Conservation (phyloP, 495 filamentous ascomycete genomes). For the Hyaloscypha variabilis region DNA sequence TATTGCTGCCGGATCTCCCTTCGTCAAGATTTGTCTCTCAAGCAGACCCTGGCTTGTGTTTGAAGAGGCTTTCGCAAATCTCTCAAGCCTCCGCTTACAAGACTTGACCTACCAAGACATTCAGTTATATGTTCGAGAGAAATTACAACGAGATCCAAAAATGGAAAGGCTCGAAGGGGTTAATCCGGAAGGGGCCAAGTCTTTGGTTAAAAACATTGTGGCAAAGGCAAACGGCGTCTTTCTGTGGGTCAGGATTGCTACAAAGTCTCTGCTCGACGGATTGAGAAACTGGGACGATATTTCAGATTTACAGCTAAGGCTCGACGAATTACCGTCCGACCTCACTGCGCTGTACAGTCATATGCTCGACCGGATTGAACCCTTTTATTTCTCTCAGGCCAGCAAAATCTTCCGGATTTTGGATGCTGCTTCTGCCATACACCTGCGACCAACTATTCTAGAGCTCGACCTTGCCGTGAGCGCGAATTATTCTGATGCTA, state of each 20-base stretch:
- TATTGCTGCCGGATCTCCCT: conserved; percentile 13
- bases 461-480: background rate
- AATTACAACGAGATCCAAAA: background rate
- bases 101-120: conserved; percentile 20
- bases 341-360: conserved; percentile 28
- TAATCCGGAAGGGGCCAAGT: background rate
- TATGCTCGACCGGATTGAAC: conserved; percentile 7
- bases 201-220: conserved; percentile 33
- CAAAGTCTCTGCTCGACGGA: conserved; percentile 24
- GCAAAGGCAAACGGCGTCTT: conserved; percentile 43
- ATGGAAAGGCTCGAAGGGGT: background rate
- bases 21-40: conserved; percentile 39
- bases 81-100: conserved; percentile 4
- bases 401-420: conserved; percentile 4
- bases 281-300: conserved; percentile 31
- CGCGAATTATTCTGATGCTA: background rate
- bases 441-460: background rate
- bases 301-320: conserved; percentile 24
- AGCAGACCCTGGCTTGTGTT: conserved; percentile 38
- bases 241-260: conserved; percentile 43
- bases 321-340: conserved; percentile 28
- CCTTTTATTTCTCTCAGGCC: conserved; percentile 9
- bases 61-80: conserved; percentile 23
- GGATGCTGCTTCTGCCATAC: background rate
- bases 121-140: background rate